Conservation (phyloP, 345 rosid genomes). For the Luvunga scandens region DNA sequence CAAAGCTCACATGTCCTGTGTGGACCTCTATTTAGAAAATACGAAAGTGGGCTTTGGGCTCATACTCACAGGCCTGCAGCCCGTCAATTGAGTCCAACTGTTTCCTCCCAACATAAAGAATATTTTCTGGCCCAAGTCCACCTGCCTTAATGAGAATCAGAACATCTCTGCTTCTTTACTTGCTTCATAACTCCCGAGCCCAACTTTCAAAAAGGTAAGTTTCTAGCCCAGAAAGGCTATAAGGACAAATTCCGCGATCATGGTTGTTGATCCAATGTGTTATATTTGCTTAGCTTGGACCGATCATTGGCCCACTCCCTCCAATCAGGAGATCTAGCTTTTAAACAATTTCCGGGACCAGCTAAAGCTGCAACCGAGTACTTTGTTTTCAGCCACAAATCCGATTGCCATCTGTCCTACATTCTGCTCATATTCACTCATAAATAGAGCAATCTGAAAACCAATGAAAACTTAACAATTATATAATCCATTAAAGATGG, state of each 20-base stretch:
- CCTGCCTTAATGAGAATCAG: no score
- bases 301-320: no score
- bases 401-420: conserved; percentile 9
- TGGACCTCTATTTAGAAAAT: no score
- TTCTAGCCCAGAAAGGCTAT: background rate
- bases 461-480: conserved; percentile 15
- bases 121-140: background rate
- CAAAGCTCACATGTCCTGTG: background rate
- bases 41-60: background rate
- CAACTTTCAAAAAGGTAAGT: no score
- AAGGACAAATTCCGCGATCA: background rate
- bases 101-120: no score
- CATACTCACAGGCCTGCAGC: background rate
- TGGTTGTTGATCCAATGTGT: background rate
- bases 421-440: background rate
- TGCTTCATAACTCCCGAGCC: no score
- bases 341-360: background rate
- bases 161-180: no score
- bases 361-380: background rate
- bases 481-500: background rate
- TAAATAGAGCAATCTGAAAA: background rate
- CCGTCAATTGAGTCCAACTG: no score
- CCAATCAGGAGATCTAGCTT: background rate
- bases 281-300: background rate
- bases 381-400: background rate